A percentile compares a stretch with the other conserved stretches of the same genome.
Conservation (phyloP, 2,329 filamentous ascomycete species). For the Curvularia lunata region DNA sequence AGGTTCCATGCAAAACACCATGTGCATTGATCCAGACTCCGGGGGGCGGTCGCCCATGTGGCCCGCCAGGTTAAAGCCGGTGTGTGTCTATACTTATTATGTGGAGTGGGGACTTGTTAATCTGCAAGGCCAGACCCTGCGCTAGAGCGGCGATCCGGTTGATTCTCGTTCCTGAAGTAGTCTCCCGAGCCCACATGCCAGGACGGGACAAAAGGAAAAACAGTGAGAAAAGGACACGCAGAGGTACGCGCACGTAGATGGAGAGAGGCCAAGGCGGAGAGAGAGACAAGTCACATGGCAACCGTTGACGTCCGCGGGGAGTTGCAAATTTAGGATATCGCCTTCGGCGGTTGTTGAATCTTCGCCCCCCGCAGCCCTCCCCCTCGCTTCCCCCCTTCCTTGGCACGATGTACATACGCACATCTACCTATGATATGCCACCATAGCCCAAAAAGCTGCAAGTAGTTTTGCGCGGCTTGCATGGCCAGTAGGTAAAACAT, state of each 20-base stretch:
- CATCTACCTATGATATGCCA: neutral
- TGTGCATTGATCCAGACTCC: constrained; percentile 4
- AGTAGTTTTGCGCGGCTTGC: neutral
- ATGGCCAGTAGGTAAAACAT: neutral
- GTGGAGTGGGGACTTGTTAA: constrained; percentile 4
- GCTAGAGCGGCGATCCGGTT: constrained; percentile 6
- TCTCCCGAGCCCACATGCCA: neutral
- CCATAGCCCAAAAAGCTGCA: neutral
- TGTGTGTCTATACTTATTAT: neutral
- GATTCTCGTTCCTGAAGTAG: constrained; percentile 4
- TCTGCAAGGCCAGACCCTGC: constrained; percentile 12
- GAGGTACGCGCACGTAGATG: too few relatives aligned
- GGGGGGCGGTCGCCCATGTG: neutral
- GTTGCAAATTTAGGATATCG: neutral
- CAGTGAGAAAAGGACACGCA: neutral
- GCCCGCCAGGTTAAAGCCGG: neutral
- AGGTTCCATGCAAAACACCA: constrained; percentile 11
- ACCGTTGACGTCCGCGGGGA: neutral
- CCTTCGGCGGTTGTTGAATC: neutral
- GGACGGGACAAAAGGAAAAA: neutral
- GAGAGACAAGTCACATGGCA: neutral
- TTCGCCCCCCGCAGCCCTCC: neutral
- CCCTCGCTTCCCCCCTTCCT: neutral
- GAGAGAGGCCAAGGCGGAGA: neutral
- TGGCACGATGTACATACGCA: neutral